Evolutionary conservation across 768 basidiomycete genomes (phyloP), one percentile per base, ranked within the genome.

Genomic region (Rhodotorula toruloides): DNA sequence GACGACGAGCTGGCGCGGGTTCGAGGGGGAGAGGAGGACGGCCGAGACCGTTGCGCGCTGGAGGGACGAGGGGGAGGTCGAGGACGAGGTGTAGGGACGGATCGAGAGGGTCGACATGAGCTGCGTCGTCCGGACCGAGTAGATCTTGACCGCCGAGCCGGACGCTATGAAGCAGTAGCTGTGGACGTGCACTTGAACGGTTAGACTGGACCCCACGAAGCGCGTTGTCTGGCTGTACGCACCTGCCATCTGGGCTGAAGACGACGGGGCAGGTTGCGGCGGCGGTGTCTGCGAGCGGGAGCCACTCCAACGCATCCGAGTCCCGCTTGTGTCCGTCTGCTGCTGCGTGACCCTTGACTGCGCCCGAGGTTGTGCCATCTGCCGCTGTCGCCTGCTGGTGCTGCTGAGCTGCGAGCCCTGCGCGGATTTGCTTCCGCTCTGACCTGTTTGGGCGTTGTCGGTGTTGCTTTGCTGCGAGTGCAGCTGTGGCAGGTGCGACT

Each of bases 151-250:
- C 8, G 86, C 83, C 13, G 86, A 81, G n/a, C 88, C 88, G 19
- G 86, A 83, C 49, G 91, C 83, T 50, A 89, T 84, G 78, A 97
- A 91, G 82, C 91, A 93, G 79, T 94, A 90, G 75, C 94, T 81
- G 57, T 34, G 37, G 21, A 17, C 21, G 22, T 12, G 22, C 9
- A n/a, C n/a, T n/a, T n/a, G n/a, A n/a, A n/a, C n/a, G n/a, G n/a
- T n/a, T n/a, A n/a, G n/a, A n/a, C n/a, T n/a, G n/a, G n/a, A n/a
- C n/a, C n/a, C n/a, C n/a, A n/a, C n/a, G n/a, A n/a, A 52, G 54
- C 44, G 54, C 36, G 19, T 39, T 65, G 52, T 4, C n/a, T n/a
- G 11, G 34, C 13, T 4, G 22, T 10, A 29, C 52, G 36, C 36
- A 68, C 61, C 29, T 40, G n/a, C 31, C 40, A 31, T 69, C 68